Evolutionary conservation across 345 rosid species (phyloP), one percentile per base, ranked within the genome.

Genomic region (Arabidopsis suecica): DNA sequence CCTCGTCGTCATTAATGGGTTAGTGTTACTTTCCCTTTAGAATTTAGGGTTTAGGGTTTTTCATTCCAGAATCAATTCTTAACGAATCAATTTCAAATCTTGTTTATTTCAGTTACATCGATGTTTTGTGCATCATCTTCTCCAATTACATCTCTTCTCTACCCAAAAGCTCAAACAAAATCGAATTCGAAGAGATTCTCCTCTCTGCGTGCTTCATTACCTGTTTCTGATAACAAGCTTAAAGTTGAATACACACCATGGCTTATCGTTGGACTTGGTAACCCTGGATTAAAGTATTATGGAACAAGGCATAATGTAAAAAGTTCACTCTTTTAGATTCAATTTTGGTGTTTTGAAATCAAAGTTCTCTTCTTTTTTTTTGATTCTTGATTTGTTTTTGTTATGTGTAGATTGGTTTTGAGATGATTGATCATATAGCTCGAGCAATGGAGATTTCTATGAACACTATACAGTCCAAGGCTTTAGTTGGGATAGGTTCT

Each of bases 211-310:
- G 69, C 71, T 77, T 77, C 71, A 7, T 62, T 63, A 13, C 37
- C 80, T 34, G 51, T 68, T 40, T 41, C 61, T 13, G 70, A 76
- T 37, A 28, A 16, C 23, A 76, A 44, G 16, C 69, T 71, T 38
- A 32, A 30, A 30, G 37, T n/a, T 20, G 80, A 77, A 66, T 77
- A 64, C 72, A 65, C 80, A 38, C 80, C 93, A 11, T 93, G 98
- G 98, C 88, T 93, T 45, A 86, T 93, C 58, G 93, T 89, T 38
- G 98, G 98, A 11, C 93, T 93, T 32, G 98, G 98, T n/a, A 90
- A 93, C 65, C 98, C 98, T 38, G 97, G 97, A 49, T 82, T 86
- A 42, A 88, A 79, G 75, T 93, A 87, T 75, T 73, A 83, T 40
- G 85, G 88, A 80, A 93, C 97, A 42, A 93, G 98, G 37, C 98